Percentiles rank a stretch among this genome's conserved stretches.
phyloP scores from a whole-genome alignment of 2,329 filamentous ascomycete species.

The Hysterium pulicare region DNA sequence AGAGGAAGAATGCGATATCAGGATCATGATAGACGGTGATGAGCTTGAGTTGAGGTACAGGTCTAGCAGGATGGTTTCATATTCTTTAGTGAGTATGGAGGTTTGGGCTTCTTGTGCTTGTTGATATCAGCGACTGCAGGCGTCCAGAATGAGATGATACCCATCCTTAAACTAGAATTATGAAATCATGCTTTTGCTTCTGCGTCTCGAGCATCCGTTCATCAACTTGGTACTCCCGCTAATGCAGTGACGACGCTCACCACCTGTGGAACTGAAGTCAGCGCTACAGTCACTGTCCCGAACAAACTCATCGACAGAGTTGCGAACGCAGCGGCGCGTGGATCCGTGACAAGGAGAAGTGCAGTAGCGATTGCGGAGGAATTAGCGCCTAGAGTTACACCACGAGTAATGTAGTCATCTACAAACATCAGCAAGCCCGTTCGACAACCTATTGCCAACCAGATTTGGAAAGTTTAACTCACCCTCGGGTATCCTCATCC shows the following conservation, averaged over 20 bases:
- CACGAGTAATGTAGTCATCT: constrained; percentile 63
- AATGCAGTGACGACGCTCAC: constrained; percentile 24
- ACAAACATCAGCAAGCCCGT: constrained; percentile 1
- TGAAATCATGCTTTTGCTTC: no score
- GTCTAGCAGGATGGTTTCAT: no score
- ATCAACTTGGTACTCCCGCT: no score
- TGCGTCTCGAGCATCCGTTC: no score
- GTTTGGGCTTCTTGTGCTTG: no score
- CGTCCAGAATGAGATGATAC: no score
- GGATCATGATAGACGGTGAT: background rate
- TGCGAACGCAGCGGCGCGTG: constrained; percentile 57
- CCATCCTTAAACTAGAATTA: no score
- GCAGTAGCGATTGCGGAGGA: constrained; percentile 60
- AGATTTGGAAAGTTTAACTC: background rate
- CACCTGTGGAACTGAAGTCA: constrained; percentile 57
- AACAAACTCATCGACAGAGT: constrained; percentile 61
- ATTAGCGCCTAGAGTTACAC: constrained; percentile 60
- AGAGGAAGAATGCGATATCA: background rate
- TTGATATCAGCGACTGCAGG: no score
- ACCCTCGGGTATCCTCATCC: constrained; percentile 55
- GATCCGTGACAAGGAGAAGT: constrained; percentile 54
- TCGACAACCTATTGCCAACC: background rate
- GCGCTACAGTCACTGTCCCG: constrained; percentile 56
- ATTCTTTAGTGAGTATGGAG: no score
- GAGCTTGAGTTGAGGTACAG: no score